These are phyloP conservation scores for Stachybotrys chartarum DNA, from an alignment of 2,329 filamentous ascomycete species.

Conservation along the genomic window DNA sequence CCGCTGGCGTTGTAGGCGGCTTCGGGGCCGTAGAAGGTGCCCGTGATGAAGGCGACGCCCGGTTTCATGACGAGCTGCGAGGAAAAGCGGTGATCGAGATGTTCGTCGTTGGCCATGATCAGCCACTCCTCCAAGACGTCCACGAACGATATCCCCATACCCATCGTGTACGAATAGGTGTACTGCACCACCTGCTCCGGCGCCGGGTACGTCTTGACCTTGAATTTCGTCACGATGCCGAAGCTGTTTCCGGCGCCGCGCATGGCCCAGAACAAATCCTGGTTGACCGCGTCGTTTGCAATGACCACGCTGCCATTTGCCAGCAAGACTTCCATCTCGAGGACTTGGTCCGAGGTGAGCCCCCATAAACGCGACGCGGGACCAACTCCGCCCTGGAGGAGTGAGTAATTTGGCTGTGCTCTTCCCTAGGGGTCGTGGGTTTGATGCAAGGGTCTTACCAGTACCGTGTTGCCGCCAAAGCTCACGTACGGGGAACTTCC, in stretches of 20 bases:
- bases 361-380: conserved; percentile 44
- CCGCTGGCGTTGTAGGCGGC: conserved; percentile 46
- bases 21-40: conserved; percentile 53
- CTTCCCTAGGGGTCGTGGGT: no score
- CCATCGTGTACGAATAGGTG: conserved; percentile 35
- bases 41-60: conserved; percentile 47
- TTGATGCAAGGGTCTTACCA: no score
- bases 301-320: conserved; percentile 43
- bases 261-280: conserved; percentile 49
- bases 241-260: conserved; percentile 50
- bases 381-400: no score
- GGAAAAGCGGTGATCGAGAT: conserved; percentile 51
- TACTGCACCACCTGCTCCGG: conserved; percentile 52
- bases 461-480: no score
- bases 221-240: conserved; percentile 50
- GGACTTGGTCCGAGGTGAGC: conserved; percentile 44
- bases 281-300: conserved; percentile 38
- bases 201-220: conserved; percentile 47
- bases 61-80: conserved; percentile 48
- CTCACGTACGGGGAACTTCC: no score
- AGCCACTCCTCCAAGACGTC: conserved; percentile 52
- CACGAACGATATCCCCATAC: conserved; percentile 38
- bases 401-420: no score
- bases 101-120: conserved; percentile 42
- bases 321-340: conserved; percentile 41